phyloP scores from a whole-genome alignment of 768 basidiomycete genomes.

The Holtermannia corniformis region DNA sequence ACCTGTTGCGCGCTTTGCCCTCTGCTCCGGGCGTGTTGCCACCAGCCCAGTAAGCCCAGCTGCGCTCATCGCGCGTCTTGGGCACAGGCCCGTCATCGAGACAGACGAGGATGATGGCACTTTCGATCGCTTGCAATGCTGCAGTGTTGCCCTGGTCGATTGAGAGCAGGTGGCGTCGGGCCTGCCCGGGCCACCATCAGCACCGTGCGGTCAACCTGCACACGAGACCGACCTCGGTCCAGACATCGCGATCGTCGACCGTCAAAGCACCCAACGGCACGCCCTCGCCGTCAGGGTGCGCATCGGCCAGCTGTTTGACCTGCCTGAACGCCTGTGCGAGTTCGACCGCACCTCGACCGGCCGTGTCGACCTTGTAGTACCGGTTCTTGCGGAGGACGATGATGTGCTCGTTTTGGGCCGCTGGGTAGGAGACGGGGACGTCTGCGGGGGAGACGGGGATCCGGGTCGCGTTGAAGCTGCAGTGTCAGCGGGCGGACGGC shows the following conservation, averaged over 20 bases:
- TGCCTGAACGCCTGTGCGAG: constrained; percentile 59
- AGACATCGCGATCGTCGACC: constrained; percentile 76
- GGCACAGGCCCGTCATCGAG: constrained; percentile 70
- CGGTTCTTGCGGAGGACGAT: constrained; percentile 84
- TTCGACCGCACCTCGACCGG: constrained; percentile 55
- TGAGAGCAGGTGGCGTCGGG: constrained; percentile 58
- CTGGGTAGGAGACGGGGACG: constrained; percentile 69
- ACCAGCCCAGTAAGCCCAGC: constrained; percentile 73
- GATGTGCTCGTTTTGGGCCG: constrained; percentile 68
- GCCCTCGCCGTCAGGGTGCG: constrained; percentile 48
- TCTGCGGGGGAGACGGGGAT: constrained; percentile 77
- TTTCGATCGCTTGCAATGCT: constrained; percentile 70
- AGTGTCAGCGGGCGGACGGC: neutral
- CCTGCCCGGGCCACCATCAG: constrained; percentile 45
- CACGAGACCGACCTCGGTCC: constrained; percentile 58
- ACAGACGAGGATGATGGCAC: constrained; percentile 75
- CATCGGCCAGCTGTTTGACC: constrained; percentile 69
- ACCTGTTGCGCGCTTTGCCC: constrained; percentile 76
- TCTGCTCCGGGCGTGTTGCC: constrained; percentile 17
- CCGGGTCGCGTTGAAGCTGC: constrained; percentile 82
- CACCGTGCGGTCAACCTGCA: constrained; percentile 8
- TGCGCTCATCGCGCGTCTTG: constrained; percentile 62
- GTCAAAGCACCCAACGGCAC: constrained; percentile 75
- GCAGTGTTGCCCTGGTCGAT: constrained; percentile 58
- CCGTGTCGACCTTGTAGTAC: constrained; percentile 74